Conservation (phyloP, 192 early-diverging fungal genomes). For the Gaertneriomyces semiglobifer region DNA sequence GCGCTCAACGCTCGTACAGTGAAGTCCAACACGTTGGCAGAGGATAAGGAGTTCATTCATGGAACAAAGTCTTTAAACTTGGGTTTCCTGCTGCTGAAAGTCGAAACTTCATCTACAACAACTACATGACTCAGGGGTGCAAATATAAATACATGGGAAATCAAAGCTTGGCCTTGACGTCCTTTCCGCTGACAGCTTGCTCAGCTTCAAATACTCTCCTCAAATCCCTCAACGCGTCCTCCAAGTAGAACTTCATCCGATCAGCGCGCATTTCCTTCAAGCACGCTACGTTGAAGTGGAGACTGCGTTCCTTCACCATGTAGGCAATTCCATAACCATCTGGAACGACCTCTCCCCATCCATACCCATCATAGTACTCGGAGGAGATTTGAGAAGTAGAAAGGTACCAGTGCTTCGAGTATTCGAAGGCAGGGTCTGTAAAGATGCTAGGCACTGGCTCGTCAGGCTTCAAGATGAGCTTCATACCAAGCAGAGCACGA, state of each 20-base stretch:
- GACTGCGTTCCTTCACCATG: slow-evolving; percentile 80
- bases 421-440: slow-evolving; percentile 75
- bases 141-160: too few species aligned
- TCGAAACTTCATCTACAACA: too few species aligned
- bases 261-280: slow-evolving; percentile 63
- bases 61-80: too few species aligned
- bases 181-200: slow-evolving; percentile 35
- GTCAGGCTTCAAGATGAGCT: slow-evolving; percentile 65
- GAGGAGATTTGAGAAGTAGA: slow-evolving; percentile 90
- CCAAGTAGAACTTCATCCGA: slow-evolving; percentile 73
- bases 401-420: slow-evolving; percentile 84
- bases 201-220: slow-evolving; percentile 66
- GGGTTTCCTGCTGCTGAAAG: too few species aligned
- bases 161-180: slow-evolving; percentile 29
- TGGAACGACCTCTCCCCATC: slow-evolving; percentile 72
- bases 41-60: too few species aligned
- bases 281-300: slow-evolving; percentile 86
- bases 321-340: slow-evolving; percentile 93
- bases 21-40: too few species aligned
- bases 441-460: slow-evolving; percentile 85
- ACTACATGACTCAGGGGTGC: too few species aligned
- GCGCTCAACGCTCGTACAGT: too few species aligned
- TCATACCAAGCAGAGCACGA: slow-evolving; percentile 86
- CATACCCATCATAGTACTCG: slow-evolving; percentile 91
- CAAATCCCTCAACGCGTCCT: slow-evolving; percentile 88